phyloP scores from a whole-genome alignment of 2,329 filamentous ascomycete genomes.

The Nigrograna mackinnonii region DNA sequence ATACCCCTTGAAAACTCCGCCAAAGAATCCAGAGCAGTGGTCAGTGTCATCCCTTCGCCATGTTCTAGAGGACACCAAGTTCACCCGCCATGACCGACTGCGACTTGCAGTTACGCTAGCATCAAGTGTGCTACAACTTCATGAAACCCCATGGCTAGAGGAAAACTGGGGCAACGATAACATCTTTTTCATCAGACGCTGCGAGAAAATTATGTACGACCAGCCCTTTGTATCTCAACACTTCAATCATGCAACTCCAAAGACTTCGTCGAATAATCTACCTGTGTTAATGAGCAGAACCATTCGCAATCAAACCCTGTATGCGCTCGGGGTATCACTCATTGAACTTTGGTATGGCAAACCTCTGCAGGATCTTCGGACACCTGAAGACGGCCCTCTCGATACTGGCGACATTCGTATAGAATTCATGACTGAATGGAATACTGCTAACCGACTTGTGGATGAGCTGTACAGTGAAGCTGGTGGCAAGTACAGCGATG shows the following conservation, averaged over 20 bases:
- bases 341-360: slow-evolving; percentile 38
- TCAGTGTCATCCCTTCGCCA: slow-evolving; percentile 13
- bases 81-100: slow-evolving; percentile 17
- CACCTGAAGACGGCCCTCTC: slow-evolving; percentile 10
- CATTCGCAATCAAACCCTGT: slow-evolving; percentile 35
- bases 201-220: slow-evolving; percentile 13
- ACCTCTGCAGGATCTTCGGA: slow-evolving; percentile 21
- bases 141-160: slow-evolving; percentile 26
- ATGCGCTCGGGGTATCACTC: slow-evolving; percentile 35
- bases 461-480: slow-evolving; percentile 29
- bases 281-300: slow-evolving; percentile 9
- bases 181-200: slow-evolving; percentile 23
- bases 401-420: slow-evolving; percentile 4
- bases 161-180: slow-evolving; percentile 24
- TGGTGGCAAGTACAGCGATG: slow-evolving; percentile 32
- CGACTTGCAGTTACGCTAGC: slow-evolving; percentile 22
- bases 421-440: slow-evolving; percentile 23
- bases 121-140: slow-evolving; percentile 23
- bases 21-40: slow-evolving; percentile 14
- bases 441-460: slow-evolving; percentile 24
- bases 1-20: slow-evolving; percentile 13
- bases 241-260: slow-evolving; percentile 7
- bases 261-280: background rate
- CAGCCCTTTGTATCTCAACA: slow-evolving; percentile 19
- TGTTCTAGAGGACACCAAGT: slow-evolving; percentile 15